Percentiles rank a stretch among this genome's conserved stretches.
phyloP scores from a whole-genome alignment of 2,329 filamentous ascomycete genomes.

The Diplocarpon rosae region DNA sequence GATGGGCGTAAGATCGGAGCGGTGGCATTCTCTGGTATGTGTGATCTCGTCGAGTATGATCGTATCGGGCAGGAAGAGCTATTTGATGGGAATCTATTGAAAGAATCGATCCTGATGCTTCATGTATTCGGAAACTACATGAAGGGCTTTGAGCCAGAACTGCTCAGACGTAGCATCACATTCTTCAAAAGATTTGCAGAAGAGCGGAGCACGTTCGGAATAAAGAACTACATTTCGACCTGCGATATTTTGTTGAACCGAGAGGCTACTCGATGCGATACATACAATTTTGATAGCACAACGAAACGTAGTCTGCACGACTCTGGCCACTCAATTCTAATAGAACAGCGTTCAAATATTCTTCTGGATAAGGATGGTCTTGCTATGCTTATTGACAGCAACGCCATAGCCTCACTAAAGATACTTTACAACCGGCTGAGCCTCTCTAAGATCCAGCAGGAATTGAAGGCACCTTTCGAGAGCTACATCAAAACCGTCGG shows the following conservation, averaged over 20 bases:
- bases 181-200: constrained; percentile 65
- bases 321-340: constrained; percentile 60
- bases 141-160: constrained; percentile 65
- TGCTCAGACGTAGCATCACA: constrained; percentile 54
- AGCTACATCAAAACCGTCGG: constrained; percentile 70
- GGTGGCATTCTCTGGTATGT: constrained; percentile 48
- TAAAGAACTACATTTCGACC: constrained; percentile 66
- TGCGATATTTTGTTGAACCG: constrained; percentile 57
- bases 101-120: constrained; percentile 68
- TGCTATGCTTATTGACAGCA: constrained; percentile 59
- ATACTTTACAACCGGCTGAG: constrained; percentile 69
- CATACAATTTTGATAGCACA: constrained; percentile 70
- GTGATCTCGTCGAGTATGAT: constrained; percentile 63
- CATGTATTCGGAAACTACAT: constrained; percentile 76
- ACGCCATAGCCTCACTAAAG: constrained; percentile 59
- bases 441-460: constrained; percentile 57
- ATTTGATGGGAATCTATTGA: constrained; percentile 56
- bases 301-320: constrained; percentile 70
- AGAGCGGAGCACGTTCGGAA: constrained; percentile 45
- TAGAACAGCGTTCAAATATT: constrained; percentile 55
- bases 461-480: constrained; percentile 63
- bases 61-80: constrained; percentile 42
- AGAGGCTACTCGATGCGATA: constrained; percentile 68
- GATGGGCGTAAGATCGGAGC: constrained; percentile 28
- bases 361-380: constrained; percentile 58